A percentile compares a stretch with the other conserved stretches of the same genome.
These are phyloP conservation scores for Linnemannia elongata DNA, from an alignment of 192 early-diverging fungal genomes.

Conservation along the genomic window DNA sequence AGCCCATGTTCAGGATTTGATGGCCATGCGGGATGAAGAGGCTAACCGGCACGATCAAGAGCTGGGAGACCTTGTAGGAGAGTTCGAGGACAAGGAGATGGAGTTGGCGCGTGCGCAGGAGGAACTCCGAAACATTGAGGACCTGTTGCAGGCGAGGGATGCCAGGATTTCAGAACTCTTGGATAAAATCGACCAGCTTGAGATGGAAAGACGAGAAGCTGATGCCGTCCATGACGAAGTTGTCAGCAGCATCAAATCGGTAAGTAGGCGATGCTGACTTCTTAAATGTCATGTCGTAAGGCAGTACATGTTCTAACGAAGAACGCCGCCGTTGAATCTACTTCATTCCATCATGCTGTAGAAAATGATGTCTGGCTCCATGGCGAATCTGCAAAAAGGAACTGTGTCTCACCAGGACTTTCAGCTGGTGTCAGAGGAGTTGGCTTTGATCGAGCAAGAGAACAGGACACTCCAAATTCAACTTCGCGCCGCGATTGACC, in stretches of 20 bases:
- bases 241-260: slow-evolving; percentile 43
- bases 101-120: slow-evolving; percentile 52
- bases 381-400: neutral
- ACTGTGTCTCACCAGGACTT: slow-evolving; percentile 29
- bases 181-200: slow-evolving; percentile 22
- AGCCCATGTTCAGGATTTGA: slow-evolving; percentile 29
- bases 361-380: slow-evolving; percentile 34
- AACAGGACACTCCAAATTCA: slow-evolving; percentile 36
- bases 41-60: slow-evolving; percentile 43
- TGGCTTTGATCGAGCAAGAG: slow-evolving; percentile 27
- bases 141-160: slow-evolving; percentile 20
- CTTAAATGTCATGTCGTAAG: neutral
- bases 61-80: slow-evolving; percentile 54
- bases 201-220: slow-evolving; percentile 8
- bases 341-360: neutral
- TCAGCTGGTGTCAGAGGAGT: slow-evolving; percentile 28
- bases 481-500: slow-evolving; percentile 36
- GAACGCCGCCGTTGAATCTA: neutral
- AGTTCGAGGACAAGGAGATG: slow-evolving; percentile 58
- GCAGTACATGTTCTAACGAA: neutral
- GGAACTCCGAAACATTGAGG: slow-evolving; percentile 24
- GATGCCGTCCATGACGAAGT: slow-evolving; percentile 56
- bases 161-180: slow-evolving; percentile 35
- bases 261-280: neutral
- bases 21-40: slow-evolving; percentile 36